Base-by-base conservation (phyloP, 2,329 filamentous ascomycete genomes). In the Leptographium procerum region DNA sequence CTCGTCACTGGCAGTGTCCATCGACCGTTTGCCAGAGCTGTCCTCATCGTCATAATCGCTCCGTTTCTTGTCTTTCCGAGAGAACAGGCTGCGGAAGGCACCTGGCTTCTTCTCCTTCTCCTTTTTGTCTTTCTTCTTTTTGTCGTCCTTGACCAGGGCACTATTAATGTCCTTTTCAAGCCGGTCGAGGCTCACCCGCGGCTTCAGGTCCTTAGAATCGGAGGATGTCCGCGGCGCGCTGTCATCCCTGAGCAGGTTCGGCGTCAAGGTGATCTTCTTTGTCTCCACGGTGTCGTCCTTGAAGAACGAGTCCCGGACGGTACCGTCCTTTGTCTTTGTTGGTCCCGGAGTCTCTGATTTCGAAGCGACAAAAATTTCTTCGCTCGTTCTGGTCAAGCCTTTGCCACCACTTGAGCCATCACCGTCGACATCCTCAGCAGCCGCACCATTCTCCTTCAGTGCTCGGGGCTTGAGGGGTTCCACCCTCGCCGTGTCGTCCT, bases 181-280 rank as follows among this genome's bases (percentile, higher is more conserved):
- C 59, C 80, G 84, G 62, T 96, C 91, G 52, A 95, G 75, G 68
- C 89, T 95, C 55, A 81, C 76, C 55, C 83, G 78, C 58, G 79
- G 74, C 70, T 80, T 83, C 60, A 69, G 66, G 65, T 77, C 84
- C 63, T 73, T 74, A 11, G 70, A 77, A 78, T 92, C 70, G 74
- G 77, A 70, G 71, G 80, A 70, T 71, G 77, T 69, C 74, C 78
- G 70, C 16, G 72, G 64, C 47, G 77, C 72, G 63, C 77, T 79
- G 65, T 96, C 91, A 64, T 97, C 92, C 48, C 92, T 85, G 47
- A 97, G 76, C 57, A 99, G 74, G 65, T 95, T 95, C 1, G 94
- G 94, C 4, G 94, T 99, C 51, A 99, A 81, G 0, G 91, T 95
- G 64, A 99, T 97, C 75, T 97, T 97, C 72, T 95, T 91, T 3